Evolutionary conservation across 306 rosid genomes (phyloP), one percentile per base, ranked within the genome.

Genomic region (Cotoneaster glaucophyllus): DNA sequence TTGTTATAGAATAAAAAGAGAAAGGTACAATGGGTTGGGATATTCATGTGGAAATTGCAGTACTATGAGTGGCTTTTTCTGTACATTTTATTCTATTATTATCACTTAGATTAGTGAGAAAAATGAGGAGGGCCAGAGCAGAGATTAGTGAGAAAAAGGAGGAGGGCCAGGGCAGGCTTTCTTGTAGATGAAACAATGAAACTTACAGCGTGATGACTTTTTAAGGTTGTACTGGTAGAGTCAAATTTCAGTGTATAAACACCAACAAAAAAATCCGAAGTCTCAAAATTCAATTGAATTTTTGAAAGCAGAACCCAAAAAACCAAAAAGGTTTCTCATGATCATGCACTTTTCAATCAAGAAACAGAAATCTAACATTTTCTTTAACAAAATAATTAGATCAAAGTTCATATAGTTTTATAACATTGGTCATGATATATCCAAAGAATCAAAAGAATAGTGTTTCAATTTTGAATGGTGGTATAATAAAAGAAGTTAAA

Each of bases 11-110:
- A 56, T 58, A 80, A 82, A 78, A 77, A 75, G 73, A 74, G 81
- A 86, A 85, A 78, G 77, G 89, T 31, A 79, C 86, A 82, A 72
- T 75, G 56, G 76, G 82, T 83, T 89, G 87, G 54, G 18, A 48
- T 15, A 87, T 91, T 93, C 98, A 91, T 88, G 96, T 87, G 97
- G 86, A 83, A 59, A 84, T 83, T 79, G 85, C 85, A 85, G 84
- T 77, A 64, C 67, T 86, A 15, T 85, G 58, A 81, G 84, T 85
- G 88, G 88, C 87, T 82, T 81, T 81, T 80, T 64, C 85, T 68
- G 12, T 81, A 54, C 85, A 76, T 84, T 26, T 77, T 78, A 75
- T 82, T 86, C 80, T 84, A 56, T 81, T 79, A 82, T 75, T 82
- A 81, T 83, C 84, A 85, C 85, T 76, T 67, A 64, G 80, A 52